Evolutionary conservation across 768 basidiomycete genomes (phyloP), one percentile per base, ranked within the genome.

Genomic region (Mycena maculata): DNA sequence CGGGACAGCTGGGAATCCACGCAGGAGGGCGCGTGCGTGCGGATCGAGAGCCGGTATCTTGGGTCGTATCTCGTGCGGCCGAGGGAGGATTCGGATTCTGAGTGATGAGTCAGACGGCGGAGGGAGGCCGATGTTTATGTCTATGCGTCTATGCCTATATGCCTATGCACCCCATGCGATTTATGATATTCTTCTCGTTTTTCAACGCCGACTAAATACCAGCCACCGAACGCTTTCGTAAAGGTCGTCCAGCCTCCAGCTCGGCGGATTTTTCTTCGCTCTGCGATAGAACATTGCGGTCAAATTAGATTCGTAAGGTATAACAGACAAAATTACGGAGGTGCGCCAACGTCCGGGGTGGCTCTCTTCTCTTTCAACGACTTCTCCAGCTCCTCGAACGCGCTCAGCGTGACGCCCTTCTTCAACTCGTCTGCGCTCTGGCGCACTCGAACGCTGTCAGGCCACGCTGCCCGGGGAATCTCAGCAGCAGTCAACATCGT

Each of bases 351-450:
- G 16, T 13, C 36, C 38, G 10, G 22, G 4, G 3, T 11, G 10
- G 48, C 48, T 25, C 27, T 25, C 72, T 87, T 91, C 76, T 79
- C 80, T 73, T 79, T 76, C 69, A 94, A 76, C 13, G 80, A 72
- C 68, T 82, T 80, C 72, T 93, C 92, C 81, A 93, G 80, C 78
- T 90, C 88, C 70, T 92, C 88, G 74, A 95, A 94, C 16, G 90
- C 91, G 69, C 77, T 86, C 55, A 89, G 66, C n/a, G 85, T 72
- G 12, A 30, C 52, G 38, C 64, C 65, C 5, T 73, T 64, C 52
- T 74, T 76, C 30, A 75, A 70, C 50, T 65, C 75, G 30, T 65
- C 66, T 30, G 60, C 62, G 3, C 53, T 22, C 41, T 47, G 56
- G 11, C 50, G 50, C 4, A 61, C 60, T 11, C 78, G 83, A 22